Percentiles rank a stretch among this genome's conserved stretches.
phyloP scores from a whole-genome alignment of 371 early-diverging fungal genomes.

The Syncephalastrum monosporum region DNA sequence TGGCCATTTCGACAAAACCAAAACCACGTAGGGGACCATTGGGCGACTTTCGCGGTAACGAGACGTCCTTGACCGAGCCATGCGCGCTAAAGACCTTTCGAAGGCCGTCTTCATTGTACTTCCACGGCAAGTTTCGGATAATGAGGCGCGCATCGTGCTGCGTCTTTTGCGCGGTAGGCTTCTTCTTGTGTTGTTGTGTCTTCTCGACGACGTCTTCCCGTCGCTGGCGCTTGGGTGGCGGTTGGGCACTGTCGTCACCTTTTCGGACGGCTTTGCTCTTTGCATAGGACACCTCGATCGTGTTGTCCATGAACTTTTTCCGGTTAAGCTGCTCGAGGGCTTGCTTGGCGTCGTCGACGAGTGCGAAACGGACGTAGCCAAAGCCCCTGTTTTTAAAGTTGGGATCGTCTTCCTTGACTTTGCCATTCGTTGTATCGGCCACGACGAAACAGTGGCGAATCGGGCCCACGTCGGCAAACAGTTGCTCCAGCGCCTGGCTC shows the following conservation, averaged over 20 bases:
- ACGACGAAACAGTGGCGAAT: constrained; percentile 90
- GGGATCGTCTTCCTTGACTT: constrained; percentile 28
- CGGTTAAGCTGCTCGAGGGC: constrained; percentile 74
- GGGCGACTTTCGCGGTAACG: constrained; percentile 74
- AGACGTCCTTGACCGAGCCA: constrained; percentile 66
- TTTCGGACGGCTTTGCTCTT: constrained; percentile 18
- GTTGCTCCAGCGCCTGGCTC: constrained; percentile 77
- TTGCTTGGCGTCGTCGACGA: constrained; percentile 84
- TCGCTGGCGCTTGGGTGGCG: background rate
- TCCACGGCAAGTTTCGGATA: constrained; percentile 90
- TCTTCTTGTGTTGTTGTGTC: background rate
- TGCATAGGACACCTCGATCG: constrained; percentile 78
- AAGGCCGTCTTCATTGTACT: constrained; percentile 64
- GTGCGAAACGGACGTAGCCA: constrained; percentile 89
- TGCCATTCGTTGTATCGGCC: constrained; percentile 37
- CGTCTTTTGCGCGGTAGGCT: background rate
- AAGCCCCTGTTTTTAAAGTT: constrained; percentile 72
- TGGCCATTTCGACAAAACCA: constrained; percentile 8
- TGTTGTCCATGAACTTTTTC: constrained; percentile 64
- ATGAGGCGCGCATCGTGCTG: constrained; percentile 74
- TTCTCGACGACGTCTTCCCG: background rate
- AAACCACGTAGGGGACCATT: constrained; percentile 57
- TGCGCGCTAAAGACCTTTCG: constrained; percentile 53
- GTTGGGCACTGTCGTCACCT: constrained; percentile 1
- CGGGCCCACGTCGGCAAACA: constrained; percentile 90